Base-by-base conservation (phyloP, 352 stramenopile species). In the Pythium folliculosum region DNA sequence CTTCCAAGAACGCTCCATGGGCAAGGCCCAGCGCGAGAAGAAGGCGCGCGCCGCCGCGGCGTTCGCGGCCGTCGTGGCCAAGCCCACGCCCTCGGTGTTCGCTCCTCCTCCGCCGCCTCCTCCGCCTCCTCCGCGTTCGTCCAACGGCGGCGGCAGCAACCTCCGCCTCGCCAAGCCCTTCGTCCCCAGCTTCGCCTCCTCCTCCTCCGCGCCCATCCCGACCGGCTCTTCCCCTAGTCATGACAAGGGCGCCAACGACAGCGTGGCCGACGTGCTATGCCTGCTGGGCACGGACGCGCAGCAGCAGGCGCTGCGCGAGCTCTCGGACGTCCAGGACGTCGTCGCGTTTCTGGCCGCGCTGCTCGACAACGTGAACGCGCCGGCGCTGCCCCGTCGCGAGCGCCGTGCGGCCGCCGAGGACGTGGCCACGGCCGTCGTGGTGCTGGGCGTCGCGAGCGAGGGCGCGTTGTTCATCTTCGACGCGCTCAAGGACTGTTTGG, bases 21-120 rank as follows among this genome's bases (percentile, higher is more conserved):
- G 83, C 71, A 91, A 91, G 69, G 83, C 72, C 74, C 83, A 91
- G 67, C 80, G 82, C 55, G 75, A 80, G 60, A 77, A 76, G 43
- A 82, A 85, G 55, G 83, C 83, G 54, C 80, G 79, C 27, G 76
- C 79, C 51, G 77, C 82, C 57, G 83, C 80, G 25, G 67, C 77
- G 19, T 9, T 85, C 60, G 70, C 76, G 22, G 58, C 74, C 40
- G 63, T 77, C 44, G 73, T 88, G 62, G 38, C 69, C 8, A 60
- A 67, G 10, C 70, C 45, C 23, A 70, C 71, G 47, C 76, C 77
- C 37, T 82, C 82, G 30, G 65, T 74, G 38, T 72, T 82, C 23
- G 56, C 56, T 21, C n/a, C 54, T 17, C 72, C 75, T 58, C 70
- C 70, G 65, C 57, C 61, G 40, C 52, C 60, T 14, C 40, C 73